These are phyloP conservation scores for Epichloe elymi DNA, from an alignment of 2,329 filamentous ascomycete species.

Conservation along the genomic window DNA sequence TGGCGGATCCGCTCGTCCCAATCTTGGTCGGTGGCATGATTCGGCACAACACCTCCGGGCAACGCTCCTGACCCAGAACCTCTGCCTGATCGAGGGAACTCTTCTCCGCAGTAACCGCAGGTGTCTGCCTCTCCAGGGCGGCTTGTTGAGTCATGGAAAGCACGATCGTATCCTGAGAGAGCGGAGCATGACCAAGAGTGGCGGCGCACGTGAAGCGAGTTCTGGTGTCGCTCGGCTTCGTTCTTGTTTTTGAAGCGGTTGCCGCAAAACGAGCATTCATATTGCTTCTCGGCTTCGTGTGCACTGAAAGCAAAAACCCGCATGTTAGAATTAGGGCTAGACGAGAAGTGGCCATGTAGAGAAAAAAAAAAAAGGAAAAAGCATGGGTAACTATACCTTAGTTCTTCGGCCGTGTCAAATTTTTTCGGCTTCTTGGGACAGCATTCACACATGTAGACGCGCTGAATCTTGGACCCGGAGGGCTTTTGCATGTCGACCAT, in stretches of 20 bases:
- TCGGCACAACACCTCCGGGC: constrained; percentile 23
- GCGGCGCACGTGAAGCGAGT: constrained; percentile 79
- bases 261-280: constrained; percentile 80
- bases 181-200: constrained; percentile 97
- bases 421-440: constrained; percentile 98
- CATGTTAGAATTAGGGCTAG: constrained; percentile 11
- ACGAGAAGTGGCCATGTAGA: too few species aligned
- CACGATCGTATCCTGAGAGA: constrained; percentile 61
- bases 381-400: constrained; percentile 49
- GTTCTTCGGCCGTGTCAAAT: constrained; percentile 71
- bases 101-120: constrained; percentile 91
- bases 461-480: constrained; percentile 35
- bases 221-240: constrained; percentile 90
- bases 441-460: constrained; percentile 67
- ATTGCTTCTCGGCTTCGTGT: constrained; percentile 93
- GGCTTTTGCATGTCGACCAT: constrained; percentile 36
- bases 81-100: constrained; percentile 51
- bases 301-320: constrained; percentile 35
- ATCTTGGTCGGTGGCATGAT: constrained; percentile 59
- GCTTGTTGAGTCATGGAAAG: constrained; percentile 70
- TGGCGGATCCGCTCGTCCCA: constrained; percentile 83
- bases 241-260: constrained; percentile 99
- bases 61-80: constrained; percentile 20
- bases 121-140: constrained; percentile 58
- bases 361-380: too few species aligned